Evolutionary conservation across 371 early-diverging fungal species (phyloP).

Genomic region (Mortierella polycephala): DNA sequence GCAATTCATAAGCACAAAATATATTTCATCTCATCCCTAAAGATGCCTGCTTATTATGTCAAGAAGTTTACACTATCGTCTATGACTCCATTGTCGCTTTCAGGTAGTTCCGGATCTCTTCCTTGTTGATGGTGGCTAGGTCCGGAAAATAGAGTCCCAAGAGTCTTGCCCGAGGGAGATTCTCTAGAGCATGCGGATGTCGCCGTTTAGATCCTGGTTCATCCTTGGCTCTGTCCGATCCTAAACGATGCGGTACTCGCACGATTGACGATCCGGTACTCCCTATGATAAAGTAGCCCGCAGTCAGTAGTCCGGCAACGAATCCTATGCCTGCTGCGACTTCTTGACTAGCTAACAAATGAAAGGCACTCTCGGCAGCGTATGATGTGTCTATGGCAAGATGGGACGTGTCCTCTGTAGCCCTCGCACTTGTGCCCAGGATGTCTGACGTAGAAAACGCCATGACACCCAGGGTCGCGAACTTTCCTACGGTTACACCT

Average conservation of each 20-base stretch:
- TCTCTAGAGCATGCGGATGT: not conserved
- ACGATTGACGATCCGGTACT: constrained; percentile 8
- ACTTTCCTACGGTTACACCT: constrained; percentile 47
- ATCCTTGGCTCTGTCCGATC: not conserved
- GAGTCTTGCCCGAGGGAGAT: constrained; percentile 28
- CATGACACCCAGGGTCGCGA: constrained; percentile 39
- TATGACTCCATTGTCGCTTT: constrained; percentile 1
- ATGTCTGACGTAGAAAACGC: constrained; percentile 15
- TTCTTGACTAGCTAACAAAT: constrained; percentile 32
- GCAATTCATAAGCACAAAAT: too few species aligned
- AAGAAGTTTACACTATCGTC: not conserved
- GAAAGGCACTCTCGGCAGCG: constrained; percentile 20
- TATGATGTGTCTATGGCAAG: not conserved
- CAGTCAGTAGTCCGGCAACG: constrained; percentile 33
- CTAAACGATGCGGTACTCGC: not conserved
- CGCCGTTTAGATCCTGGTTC: not conserved
- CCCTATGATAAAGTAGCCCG: constrained; percentile 34
- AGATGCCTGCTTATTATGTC: too few species aligned
- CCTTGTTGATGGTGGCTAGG: constrained; percentile 27
- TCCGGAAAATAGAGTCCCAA: constrained; percentile 47
- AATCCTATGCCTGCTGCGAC: constrained; percentile 38
- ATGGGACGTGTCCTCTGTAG: not conserved
- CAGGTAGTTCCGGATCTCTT: constrained; percentile 34
- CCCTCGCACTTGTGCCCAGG: not conserved
- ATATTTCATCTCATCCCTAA: too few species aligned